Evolutionary conservation across 169 alveolate genomes (phyloP), one percentile per base, ranked within the genome.

Genomic region (Eimeria maxima): DNA sequence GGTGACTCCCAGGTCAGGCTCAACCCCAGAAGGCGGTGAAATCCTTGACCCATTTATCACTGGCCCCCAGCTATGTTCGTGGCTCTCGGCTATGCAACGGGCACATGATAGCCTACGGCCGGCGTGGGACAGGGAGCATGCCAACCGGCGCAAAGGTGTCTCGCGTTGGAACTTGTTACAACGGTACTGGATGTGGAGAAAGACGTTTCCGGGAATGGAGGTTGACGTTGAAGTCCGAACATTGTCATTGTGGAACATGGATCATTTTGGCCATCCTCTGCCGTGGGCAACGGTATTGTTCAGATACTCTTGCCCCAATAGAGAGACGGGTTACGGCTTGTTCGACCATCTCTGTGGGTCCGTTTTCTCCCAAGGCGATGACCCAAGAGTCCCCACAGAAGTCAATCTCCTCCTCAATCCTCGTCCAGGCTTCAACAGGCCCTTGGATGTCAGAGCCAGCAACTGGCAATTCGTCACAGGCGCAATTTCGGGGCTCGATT

Each of bases 201-300:
- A 7, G 38, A 16, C 50, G 24, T 91, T 91, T 29, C 95, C 95
- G 6, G 57, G 33, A 3, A n/a, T 91, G 20, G 55, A 13, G 53
- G 22, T 91, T 3, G 20, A 16, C 53, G 74, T 91, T 4, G 50
- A n/a, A 5, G 50, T 76, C 45, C 55, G 42, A 27, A 55, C 74
- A 50, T 33, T 91, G 27, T 50, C 16, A 38, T 38, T 91, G 44
- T 91, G 90, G 89, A 33, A 74, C 67, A 83, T 53, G 47, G 95
- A 91, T 29, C 55, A 90, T 0, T 91, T 47, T 42, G 95, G 95
- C 50, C 53, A 74, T 29, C 83, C 95, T 10, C 27, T 74, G 90
- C 95, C 95, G 6, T 91, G 95, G 95, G 69, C 78, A 16, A 33
- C 53, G 14, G 90, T 76, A 27, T 16, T 24, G 5, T 55, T 91